Conservation (phyloP, 345 rosid genomes). For the Syzygium aromaticum region DNA sequence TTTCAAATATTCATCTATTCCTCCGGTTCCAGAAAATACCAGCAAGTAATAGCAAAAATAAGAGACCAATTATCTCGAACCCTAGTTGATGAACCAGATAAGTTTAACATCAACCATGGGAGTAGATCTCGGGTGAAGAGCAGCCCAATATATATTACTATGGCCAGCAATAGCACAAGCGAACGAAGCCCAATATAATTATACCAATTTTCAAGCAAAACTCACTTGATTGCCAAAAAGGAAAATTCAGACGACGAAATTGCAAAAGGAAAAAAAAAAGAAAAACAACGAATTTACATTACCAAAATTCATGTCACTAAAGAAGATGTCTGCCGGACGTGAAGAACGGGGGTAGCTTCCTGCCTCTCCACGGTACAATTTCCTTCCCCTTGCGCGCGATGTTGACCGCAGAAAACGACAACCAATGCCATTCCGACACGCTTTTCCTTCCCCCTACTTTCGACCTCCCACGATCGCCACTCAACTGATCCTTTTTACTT, state of each 20-base stretch:
- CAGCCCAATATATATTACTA: background rate
- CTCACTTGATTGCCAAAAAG: background rate
- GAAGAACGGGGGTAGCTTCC: background rate
- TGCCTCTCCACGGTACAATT: background rate
- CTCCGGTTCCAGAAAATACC: too few species aligned
- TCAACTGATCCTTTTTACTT: background rate
- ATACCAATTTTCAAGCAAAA: background rate
- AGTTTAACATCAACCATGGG: too few species aligned
- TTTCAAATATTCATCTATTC: too few species aligned
- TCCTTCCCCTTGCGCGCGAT: background rate
- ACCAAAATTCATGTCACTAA: background rate
- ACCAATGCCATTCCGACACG: background rate
- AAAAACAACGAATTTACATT: background rate
- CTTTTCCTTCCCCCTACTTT: background rate
- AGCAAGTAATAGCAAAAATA: too few species aligned
- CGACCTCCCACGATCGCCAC: background rate
- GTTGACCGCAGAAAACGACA: background rate
- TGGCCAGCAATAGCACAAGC: too few species aligned
- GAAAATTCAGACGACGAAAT: background rate
- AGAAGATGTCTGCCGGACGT: background rate
- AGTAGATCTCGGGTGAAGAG: too few species aligned
- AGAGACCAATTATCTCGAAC: too few species aligned
- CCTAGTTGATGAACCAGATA: too few species aligned
- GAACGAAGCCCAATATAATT: background rate
- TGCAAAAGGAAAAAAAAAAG: background rate